These are phyloP conservation scores for Paramecium primaurelia DNA, from an alignment of 73 alveolate species.

Conservation along the genomic window DNA sequence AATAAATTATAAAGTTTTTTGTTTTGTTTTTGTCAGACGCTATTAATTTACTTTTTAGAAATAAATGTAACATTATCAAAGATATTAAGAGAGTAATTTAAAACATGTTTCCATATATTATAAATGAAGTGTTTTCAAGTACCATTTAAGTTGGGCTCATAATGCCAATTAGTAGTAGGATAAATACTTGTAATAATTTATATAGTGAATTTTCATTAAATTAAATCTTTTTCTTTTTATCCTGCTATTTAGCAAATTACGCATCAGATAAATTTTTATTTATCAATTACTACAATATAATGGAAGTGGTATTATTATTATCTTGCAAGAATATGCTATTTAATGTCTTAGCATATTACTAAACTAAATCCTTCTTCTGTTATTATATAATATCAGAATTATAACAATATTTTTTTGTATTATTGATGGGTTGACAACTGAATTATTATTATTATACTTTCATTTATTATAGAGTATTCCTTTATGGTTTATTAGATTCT, in stretches of 20 bases:
- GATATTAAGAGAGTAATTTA: background rate
- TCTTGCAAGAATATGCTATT: background rate
- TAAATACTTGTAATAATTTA: background rate
- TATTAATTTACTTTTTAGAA: background rate
- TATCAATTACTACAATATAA: background rate
- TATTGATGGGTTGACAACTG: background rate
- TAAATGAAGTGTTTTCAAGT: background rate
- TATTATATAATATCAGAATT: background rate
- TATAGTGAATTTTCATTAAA: background rate
- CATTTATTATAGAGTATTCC: background rate
- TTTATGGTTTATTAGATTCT: background rate
- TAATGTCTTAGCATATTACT: background rate
- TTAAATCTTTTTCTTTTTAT: background rate
- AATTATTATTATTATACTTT: background rate
- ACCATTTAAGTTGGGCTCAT: background rate
- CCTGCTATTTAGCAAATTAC: background rate
- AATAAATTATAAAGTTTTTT: background rate
- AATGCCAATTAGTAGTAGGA: background rate
- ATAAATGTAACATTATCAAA: background rate
- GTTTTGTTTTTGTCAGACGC: background rate
- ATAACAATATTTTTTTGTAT: background rate
- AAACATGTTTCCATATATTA: background rate
- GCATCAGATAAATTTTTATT: background rate
- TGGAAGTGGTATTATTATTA: background rate
- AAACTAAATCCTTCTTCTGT: background rate